Evolutionary conservation across 495 filamentous ascomycete genomes (phyloP).

Genomic region (Extremus antarcticus): DNA sequence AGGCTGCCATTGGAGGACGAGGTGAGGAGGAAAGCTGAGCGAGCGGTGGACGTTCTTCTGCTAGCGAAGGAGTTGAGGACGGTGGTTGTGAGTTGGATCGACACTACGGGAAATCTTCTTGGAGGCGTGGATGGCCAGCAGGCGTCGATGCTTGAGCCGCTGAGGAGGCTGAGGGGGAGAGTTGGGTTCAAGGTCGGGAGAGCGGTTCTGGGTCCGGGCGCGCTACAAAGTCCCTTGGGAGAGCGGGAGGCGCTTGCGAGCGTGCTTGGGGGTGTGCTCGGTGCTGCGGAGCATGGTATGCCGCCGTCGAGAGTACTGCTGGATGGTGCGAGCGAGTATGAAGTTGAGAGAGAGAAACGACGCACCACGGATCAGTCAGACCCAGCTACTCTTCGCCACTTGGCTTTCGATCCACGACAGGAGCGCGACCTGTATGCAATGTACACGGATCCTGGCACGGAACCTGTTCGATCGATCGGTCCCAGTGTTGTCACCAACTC

Average conservation of each 20-base stretch:
- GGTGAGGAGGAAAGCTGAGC: constrained; percentile 3
- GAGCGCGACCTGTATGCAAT: background rate
- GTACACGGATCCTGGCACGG: no score
- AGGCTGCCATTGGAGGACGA: background rate
- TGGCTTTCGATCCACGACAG: background rate
- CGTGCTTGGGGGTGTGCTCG: background rate
- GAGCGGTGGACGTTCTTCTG: constrained; percentile 14
- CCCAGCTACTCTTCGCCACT: background rate
- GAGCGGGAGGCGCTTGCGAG: background rate
- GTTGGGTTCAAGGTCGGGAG: background rate
- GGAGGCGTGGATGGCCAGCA: constrained; percentile 11
- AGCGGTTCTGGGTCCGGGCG: background rate
- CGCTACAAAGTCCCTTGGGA: background rate
- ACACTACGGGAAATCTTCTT: constrained; percentile 9
- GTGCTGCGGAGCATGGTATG: background rate
- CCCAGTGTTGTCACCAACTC: no score
- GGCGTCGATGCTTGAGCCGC: constrained; percentile 8
- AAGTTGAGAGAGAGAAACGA: background rate
- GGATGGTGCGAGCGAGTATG: background rate
- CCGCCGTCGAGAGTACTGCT: background rate
- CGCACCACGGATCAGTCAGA: no score
- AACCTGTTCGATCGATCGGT: no score
- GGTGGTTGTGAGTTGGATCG: constrained; percentile 20
- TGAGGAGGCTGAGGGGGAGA: constrained; percentile 1
- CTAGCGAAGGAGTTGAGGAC: constrained; percentile 2